phyloP scores from a whole-genome alignment of 176 grass and related monocot species.

The Juncus effusus region DNA sequence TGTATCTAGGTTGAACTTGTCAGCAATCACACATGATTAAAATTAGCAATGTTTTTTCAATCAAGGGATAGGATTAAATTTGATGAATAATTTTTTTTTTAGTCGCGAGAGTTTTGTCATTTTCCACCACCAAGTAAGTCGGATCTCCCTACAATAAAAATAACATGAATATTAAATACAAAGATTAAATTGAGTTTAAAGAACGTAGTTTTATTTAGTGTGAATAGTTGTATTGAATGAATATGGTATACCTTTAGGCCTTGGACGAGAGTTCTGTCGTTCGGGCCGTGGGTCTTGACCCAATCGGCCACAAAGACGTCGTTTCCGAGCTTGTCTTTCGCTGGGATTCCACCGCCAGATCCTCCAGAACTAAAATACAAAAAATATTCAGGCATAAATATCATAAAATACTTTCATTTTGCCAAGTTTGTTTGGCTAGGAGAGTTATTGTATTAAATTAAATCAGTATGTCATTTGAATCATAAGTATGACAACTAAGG shows the following conservation, averaged over 20 bases:
- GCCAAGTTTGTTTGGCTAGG: too few species aligned
- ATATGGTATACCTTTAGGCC: conserved; percentile 43
- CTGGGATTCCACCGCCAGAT: conserved; percentile 24
- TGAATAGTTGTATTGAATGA: background rate
- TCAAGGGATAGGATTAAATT: too few species aligned
- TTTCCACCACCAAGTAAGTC: conserved; percentile 83
- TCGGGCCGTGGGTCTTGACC: conserved; percentile 76
- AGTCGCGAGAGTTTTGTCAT: conserved; percentile 56
- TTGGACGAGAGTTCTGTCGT: conserved; percentile 69
- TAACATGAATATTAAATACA: background rate
- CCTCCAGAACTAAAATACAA: conserved; percentile 47
- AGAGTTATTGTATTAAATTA: too few species aligned
- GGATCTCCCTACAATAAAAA: conserved; percentile 64
- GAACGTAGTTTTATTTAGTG: background rate
- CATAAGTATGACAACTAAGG: too few species aligned
- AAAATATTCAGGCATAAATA: background rate
- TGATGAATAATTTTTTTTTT: too few species aligned
- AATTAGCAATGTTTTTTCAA: too few species aligned
- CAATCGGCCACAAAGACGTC: conserved; percentile 42
- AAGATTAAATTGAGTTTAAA: too few species aligned
- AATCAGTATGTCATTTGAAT: too few species aligned
- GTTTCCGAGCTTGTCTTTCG: conserved; percentile 96
- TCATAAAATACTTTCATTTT: background rate
- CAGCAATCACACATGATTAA: too few species aligned
- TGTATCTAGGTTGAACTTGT: too few species aligned